Base-by-base conservation (phyloP, 139 green algal species). In the Pleodorina starrii region DNA sequence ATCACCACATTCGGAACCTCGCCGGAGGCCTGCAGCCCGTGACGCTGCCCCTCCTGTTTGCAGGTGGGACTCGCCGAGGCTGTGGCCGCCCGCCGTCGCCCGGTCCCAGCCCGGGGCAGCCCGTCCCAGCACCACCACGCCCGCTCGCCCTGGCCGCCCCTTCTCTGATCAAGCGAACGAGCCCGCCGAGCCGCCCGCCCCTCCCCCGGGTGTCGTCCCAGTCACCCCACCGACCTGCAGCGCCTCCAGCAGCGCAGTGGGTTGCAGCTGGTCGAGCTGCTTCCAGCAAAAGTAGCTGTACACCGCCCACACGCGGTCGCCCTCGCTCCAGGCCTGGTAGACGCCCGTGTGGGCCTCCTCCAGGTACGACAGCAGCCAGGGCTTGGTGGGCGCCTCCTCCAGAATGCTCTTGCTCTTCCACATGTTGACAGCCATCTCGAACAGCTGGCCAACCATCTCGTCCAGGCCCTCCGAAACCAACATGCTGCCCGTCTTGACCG, bases 271-370 rank as follows among this genome's bases (percentile, higher is more conserved):
- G 51, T 84, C 76, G 5, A 84, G 36, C 76, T 84, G 48, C 48
- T 84, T 84, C 76, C 76, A 84, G 46, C 76, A 84, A 19, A 84
- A 84, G 51, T 71, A 84, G 14, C 32, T 51, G 76, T 85, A 85
- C 23, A 85, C 78, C 0, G 78, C 74, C 74, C 74, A 82, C 27
- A 82, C 74, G 5, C 46, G 44, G 74, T 82, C 74, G 29, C 44
- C 44, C 46, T 82, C 74, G 46, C 43, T 82, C 74, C 74, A 82
- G 0, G 74, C 78, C 51, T 74, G 54, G 78, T 86, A 86, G 23
- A 86, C 40, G 78, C 78, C 78, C 23, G 38, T 21, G 57, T 86
- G 35, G 21, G 57, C 25, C 9, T 86, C 78, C 78, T 59, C 38
- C 38, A 86, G 19, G 78, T 86, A 86, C 3, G 36, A 40, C 38